These are phyloP conservation scores for Yueomyces sp. DNA, from an alignment of 805 yeast species.

Conservation along the genomic window DNA sequence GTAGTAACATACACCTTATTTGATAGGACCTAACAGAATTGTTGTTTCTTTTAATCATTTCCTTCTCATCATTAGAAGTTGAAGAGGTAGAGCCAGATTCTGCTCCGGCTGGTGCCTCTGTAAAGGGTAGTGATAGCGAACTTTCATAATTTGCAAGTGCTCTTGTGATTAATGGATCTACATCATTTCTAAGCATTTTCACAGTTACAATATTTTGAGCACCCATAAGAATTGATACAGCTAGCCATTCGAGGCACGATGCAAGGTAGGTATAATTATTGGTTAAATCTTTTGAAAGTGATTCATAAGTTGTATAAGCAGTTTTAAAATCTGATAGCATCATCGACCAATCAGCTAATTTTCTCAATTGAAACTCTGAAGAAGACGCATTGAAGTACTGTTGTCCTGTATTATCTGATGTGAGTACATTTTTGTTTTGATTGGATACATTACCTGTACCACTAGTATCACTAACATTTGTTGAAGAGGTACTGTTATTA, in stretches of 20 bases:
- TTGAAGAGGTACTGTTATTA: background rate
- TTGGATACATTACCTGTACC: conserved; percentile 2
- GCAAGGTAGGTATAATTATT: conserved; percentile 38
- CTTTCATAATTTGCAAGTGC: conserved; percentile 24
- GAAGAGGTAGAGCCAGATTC: background rate
- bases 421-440: conserved; percentile 11
- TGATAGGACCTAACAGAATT: conserved; percentile 39
- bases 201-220: conserved; percentile 29
- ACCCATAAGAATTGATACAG: conserved; percentile 55
- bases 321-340: conserved; percentile 81
- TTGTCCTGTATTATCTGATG: conserved; percentile 35
- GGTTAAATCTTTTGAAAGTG: conserved; percentile 62
- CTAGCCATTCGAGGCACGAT: conserved; percentile 79
- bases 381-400: conserved; percentile 50
- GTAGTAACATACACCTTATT: conserved; percentile 49
- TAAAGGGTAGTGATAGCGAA: conserved; percentile 17
- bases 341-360: conserved; percentile 84
- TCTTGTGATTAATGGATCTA: conserved; percentile 27
- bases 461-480: background rate
- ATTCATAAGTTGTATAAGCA: conserved; percentile 74
- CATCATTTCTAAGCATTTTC: conserved; percentile 30
- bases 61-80: conserved; percentile 32
- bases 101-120: conserved; percentile 21
- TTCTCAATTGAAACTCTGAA: conserved; percentile 62
- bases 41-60: background rate